Percentiles rank a stretch among this genome's conserved stretches.
Evolutionary conservation across 495 filamentous ascomycete species (phyloP).

Genomic region (Hyaloscypha finlandica): DNA sequence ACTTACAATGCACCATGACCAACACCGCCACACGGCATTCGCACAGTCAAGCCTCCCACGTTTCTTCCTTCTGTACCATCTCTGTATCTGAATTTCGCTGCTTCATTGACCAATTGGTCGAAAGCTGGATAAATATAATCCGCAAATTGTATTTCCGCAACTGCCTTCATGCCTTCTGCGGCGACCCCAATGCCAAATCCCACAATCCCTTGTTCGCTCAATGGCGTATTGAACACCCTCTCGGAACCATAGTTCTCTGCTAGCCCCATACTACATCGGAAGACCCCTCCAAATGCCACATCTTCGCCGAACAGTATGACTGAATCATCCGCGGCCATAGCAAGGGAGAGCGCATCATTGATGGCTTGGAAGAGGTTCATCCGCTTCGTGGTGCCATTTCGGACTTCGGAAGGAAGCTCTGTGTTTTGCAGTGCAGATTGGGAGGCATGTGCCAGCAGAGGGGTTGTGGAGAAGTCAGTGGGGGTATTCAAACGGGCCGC

Average conservation of each 20-base stretch:
- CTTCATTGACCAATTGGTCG: conserved; percentile 97
- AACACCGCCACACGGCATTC: conserved; percentile 94
- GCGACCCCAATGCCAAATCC: conserved; percentile 92
- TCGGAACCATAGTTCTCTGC: conserved; percentile 83
- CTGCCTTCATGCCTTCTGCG: conserved; percentile 86
- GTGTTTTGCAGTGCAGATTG: conserved; percentile 64
- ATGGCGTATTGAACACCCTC: conserved; percentile 94
- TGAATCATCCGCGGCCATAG: conserved; percentile 80
- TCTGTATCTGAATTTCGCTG: conserved; percentile 88
- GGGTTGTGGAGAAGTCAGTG: conserved; percentile 82
- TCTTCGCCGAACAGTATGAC: conserved; percentile 96
- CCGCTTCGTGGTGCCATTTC: conserved; percentile 70
- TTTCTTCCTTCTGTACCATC: conserved; percentile 71
- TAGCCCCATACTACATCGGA: conserved; percentile 91
- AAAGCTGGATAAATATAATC: conserved; percentile 98
- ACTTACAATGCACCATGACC: conserved; percentile 89
- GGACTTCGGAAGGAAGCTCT: conserved; percentile 64
- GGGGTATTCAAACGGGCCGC: conserved; percentile 73
- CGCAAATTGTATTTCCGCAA: conserved; percentile 97
- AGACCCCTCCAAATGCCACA: conserved; percentile 95
- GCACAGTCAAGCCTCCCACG: conserved; percentile 78
- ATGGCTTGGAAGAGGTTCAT: conserved; percentile 93
- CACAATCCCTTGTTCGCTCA: conserved; percentile 92
- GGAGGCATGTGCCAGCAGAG: conserved; percentile 78
- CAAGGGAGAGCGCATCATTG: conserved; percentile 82